Percentiles rank a stretch among this genome's conserved stretches.
phyloP scores from a whole-genome alignment of 176 grass and related monocot species.

The Triticum turgidum region DNA sequence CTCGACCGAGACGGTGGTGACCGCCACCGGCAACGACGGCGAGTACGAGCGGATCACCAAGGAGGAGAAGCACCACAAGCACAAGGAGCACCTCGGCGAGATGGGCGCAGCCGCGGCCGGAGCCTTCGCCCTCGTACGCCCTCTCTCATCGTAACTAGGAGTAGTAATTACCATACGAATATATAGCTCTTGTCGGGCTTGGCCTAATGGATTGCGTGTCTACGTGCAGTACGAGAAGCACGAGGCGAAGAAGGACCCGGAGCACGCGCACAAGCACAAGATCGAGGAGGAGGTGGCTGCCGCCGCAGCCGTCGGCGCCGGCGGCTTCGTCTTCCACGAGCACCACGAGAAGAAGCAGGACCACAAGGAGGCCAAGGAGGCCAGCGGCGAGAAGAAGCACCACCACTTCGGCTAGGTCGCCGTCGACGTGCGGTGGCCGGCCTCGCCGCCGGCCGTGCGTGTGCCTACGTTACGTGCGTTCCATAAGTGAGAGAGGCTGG shows the following conservation, averaged over 20 bases:
- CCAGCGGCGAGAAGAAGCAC: conserved; percentile 74
- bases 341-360: conserved; percentile 91
- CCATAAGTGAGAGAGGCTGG: conserved; percentile 11
- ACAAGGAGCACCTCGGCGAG: conserved; percentile 86
- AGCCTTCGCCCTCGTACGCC: conserved; percentile 68
- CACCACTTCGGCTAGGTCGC: conserved; percentile 57
- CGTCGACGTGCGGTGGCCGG: background rate
- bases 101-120: conserved; percentile 52
- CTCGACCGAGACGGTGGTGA: conserved; percentile 43
- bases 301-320: conserved; percentile 55
- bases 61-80: conserved; percentile 90
- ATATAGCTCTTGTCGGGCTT: too few species aligned
- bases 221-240: conserved; percentile 80
- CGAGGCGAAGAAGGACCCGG: conserved; percentile 85
- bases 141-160: background rate
- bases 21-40: conserved; percentile 29
- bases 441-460: background rate
- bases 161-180: too few species aligned
- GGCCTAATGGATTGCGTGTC: too few species aligned
- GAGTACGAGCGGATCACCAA: conserved; percentile 56
- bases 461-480: background rate
- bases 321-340: conserved; percentile 83
- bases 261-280: conserved; percentile 80
- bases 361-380: conserved; percentile 70
- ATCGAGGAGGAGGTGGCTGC: conserved; percentile 79